A percentile compares a stretch with the other conserved stretches of the same genome.
Evolutionary conservation across 108 stramenopile species (phyloP).

Genomic region (Fistulifera pelliculosa): DNA sequence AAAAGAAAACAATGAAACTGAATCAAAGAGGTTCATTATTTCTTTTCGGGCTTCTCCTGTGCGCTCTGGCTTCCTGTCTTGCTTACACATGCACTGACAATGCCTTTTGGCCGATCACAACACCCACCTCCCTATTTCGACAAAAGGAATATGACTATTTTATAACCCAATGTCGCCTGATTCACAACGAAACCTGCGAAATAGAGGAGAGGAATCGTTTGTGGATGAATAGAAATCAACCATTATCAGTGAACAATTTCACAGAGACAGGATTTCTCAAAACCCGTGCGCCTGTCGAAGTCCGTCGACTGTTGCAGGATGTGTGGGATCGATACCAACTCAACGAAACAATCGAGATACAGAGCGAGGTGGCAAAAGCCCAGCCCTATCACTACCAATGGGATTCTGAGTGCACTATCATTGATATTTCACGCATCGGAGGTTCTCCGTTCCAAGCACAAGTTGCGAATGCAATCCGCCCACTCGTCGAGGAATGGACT

Average conservation of each 20-base stretch:
- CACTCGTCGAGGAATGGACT: constrained; percentile 84
- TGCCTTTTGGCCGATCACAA: too few relatives aligned
- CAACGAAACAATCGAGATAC: constrained; percentile 19
- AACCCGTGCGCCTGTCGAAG: constrained; percentile 35
- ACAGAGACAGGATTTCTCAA: constrained; percentile 61
- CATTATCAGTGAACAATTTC: constrained; percentile 49
- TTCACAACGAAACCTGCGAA: too few relatives aligned
- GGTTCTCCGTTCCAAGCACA: constrained; percentile 14
- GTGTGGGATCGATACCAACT: constrained; percentile 57
- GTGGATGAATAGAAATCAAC: constrained; percentile 53
- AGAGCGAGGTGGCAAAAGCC: constrained; percentile 13
- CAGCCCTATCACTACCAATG: constrained; percentile 53
- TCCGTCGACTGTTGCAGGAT: constrained; percentile 31
- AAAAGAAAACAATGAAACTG: too few relatives aligned
- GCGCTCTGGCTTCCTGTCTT: too few relatives aligned
- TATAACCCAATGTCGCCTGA: too few relatives aligned
- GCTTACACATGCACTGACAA: too few relatives aligned
- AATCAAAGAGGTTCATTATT: too few relatives aligned
- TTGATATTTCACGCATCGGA: constrained; percentile 12
- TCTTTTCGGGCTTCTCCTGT: too few relatives aligned
- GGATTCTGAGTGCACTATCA: constrained; percentile 19
- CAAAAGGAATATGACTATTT: too few relatives aligned
- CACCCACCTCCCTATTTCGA: too few relatives aligned
- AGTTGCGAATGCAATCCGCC: constrained; percentile 50
- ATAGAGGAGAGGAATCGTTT: constrained; percentile 27